A percentile compares a stretch with the other conserved stretches of the same genome.
phyloP scores from a whole-genome alignment of 1,284 basidiomycete genomes.

The Cystobasidium slooffiae region DNA sequence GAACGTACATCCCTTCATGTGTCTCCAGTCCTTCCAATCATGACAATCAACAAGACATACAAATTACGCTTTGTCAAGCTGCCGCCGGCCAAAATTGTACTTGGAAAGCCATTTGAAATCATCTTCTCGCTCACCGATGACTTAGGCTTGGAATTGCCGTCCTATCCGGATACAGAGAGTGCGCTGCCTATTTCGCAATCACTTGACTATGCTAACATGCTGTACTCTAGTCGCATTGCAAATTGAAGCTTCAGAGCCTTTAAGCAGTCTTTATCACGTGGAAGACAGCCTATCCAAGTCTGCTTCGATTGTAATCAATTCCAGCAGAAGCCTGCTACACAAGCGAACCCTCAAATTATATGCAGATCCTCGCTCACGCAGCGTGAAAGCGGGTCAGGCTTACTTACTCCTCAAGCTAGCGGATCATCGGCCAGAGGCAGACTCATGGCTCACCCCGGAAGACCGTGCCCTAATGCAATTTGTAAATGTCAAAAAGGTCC shows the following conservation, averaged over 20 bases:
- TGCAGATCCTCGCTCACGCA: neutral
- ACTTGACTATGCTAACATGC: neutral
- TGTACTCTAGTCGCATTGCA: neutral
- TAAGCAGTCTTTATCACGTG: neutral
- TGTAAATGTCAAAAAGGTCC: neutral
- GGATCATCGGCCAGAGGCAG: neutral
- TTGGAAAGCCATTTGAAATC: conserved; percentile 32
- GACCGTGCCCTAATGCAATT: conserved; percentile 1
- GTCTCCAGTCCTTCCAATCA: neutral
- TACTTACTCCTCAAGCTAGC: conserved; percentile 4
- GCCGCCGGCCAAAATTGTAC: conserved; percentile 24
- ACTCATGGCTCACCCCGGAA: neutral
- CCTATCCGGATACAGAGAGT: neutral
- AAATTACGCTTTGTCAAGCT: conserved; percentile 35
- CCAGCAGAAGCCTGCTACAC: neutral
- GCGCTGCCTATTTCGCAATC: neutral
- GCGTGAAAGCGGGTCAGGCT: neutral
- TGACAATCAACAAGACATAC: conserved; percentile 32
- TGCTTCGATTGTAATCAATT: neutral
- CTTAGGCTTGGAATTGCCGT: conserved; percentile 29
- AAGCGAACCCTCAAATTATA: neutral
- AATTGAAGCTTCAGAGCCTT: neutral
- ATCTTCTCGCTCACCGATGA: conserved; percentile 41
- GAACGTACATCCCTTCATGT: neutral
- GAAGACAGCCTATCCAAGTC: neutral